These are phyloP conservation scores for Hemileia vastatrix DNA, from an alignment of 1,284 basidiomycete species.

Conservation along the genomic window DNA sequence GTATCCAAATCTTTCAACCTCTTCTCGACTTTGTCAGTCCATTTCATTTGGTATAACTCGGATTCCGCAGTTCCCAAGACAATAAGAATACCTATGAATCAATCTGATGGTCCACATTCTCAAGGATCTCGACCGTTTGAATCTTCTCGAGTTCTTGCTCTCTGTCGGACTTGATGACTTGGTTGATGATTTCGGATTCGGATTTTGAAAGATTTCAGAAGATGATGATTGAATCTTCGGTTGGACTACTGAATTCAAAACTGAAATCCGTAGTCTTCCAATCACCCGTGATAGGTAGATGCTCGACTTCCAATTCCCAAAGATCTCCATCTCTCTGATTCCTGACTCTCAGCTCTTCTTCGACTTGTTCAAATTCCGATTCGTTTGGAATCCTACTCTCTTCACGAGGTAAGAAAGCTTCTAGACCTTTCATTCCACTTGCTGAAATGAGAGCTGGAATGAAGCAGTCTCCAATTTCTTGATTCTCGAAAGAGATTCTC, in stretches of 20 bases:
- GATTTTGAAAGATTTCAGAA: slow-evolving; percentile 1
- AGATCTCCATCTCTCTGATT: not conserved
- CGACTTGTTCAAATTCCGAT: not conserved
- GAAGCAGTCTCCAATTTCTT: slow-evolving; percentile 28
- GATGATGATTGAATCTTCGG: slow-evolving; percentile 27
- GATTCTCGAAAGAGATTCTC: slow-evolving; percentile 25
- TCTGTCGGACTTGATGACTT: not conserved
- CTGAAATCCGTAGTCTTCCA: slow-evolving; percentile 27
- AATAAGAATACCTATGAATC: slow-evolving; percentile 1
- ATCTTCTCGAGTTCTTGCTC: not conserved
- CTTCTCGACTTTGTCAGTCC: slow-evolving; percentile 19
- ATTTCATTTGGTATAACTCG: slow-evolving; percentile 30
- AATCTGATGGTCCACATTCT: not conserved
- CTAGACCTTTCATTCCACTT: slow-evolving; percentile 25
- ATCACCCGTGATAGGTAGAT: slow-evolving; percentile 25
- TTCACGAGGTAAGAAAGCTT: slow-evolving; percentile 24
- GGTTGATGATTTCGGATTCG: not conserved
- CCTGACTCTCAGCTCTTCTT: not conserved
- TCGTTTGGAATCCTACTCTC: not conserved
- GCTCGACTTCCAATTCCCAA: slow-evolving; percentile 2
- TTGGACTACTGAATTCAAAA: slow-evolving; percentile 22
- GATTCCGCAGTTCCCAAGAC: slow-evolving; percentile 24
- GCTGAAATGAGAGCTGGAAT: no score
- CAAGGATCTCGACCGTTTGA: not conserved
- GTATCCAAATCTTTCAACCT: slow-evolving; percentile 25